Conservation (phyloP, 78 protist genomes). For the Chrysochromulina parva region DNA sequence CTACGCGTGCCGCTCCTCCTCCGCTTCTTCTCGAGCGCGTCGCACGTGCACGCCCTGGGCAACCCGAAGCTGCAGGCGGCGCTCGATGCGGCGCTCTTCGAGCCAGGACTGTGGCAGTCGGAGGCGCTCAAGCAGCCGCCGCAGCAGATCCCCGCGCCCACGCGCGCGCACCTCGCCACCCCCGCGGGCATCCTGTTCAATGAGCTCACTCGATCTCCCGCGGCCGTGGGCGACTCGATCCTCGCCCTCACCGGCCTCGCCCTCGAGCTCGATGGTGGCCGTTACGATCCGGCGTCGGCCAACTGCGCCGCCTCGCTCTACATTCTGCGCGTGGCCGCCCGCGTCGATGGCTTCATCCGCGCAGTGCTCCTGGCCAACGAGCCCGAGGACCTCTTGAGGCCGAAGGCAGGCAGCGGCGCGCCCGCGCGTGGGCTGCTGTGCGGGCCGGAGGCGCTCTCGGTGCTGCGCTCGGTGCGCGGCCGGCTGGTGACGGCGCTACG, state of each 20-base stretch:
- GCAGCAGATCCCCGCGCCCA: slow-evolving; percentile 17
- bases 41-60: slow-evolving; percentile 7
- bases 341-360: slow-evolving; percentile 35
- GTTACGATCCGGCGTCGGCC: not conserved
- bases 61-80: slow-evolving; percentile 25
- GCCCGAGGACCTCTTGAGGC: no score
- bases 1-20: slow-evolving; percentile 61
- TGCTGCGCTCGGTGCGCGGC: not conserved
- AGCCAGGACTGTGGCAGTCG: slow-evolving; percentile 45
- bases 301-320: slow-evolving; percentile 36
- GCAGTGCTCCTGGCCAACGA: not conserved
- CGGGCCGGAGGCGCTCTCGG: not conserved
- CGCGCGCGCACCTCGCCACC: slow-evolving; percentile 47
- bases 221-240: not conserved
- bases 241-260: not conserved
- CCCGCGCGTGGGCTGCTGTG: not conserved
- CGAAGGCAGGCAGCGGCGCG: no score
- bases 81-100: slow-evolving; percentile 59
- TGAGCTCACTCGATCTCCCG: slow-evolving; percentile 41
- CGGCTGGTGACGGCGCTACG: not conserved
- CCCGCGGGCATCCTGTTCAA: slow-evolving; percentile 50
- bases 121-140: not conserved
- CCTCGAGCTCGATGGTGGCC: slow-evolving; percentile 50
- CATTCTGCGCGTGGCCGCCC: slow-evolving; percentile 22
- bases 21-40: slow-evolving; percentile 29